Base-by-base conservation (phyloP, 495 filamentous ascomycete species). In the Podospora didyma region DNA sequence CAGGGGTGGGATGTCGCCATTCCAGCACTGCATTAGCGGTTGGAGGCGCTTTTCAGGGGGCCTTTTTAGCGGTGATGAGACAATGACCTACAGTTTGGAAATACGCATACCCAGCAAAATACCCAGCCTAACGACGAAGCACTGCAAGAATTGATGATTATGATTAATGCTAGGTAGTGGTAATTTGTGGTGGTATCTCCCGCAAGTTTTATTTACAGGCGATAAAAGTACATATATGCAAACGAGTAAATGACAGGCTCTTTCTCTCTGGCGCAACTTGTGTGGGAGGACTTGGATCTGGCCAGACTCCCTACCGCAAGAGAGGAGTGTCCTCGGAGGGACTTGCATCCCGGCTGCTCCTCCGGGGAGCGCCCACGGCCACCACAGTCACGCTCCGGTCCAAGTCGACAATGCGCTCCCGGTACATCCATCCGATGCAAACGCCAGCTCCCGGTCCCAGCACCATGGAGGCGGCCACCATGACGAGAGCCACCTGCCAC, bases 391-490 rank as follows among this genome's bases (percentile, higher is more conserved):
- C 65, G 45, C 58, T 66, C 55, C 58, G 50, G 44, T 66, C 66
- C 35, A 53, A 53, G 46, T 66, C 54, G n/a, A 73, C 62, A 20
- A 49, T 54, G 55, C 51, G 58, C 58, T 76, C 73, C 17, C 73
- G 64, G 51, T 67, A 64, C 1, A 73, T 48, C 71, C 71, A 74
- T 0, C 65, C 70, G 9, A 71, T 34, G 53, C 67, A 73, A 1
- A 73, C 46, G 1, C 71, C 73, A 7, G 74, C 74, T 1, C 74
- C 74, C 1, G 73, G 73, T 0, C 74, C 73, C 5, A 69, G 49
- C 11, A 74, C 35, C 2, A 68, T 49, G 11, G 71, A 68, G 0
- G 59, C 49, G 5, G 48, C 60, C 17, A 67, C 54, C 60, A 73
- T 66, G 31, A 71, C 49, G 9, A 64, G 24, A 19, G 61, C 58